These are phyloP conservation scores for Penicillium sp. DNA, from an alignment of 2,329 filamentous ascomycete genomes.

Conservation along the genomic window DNA sequence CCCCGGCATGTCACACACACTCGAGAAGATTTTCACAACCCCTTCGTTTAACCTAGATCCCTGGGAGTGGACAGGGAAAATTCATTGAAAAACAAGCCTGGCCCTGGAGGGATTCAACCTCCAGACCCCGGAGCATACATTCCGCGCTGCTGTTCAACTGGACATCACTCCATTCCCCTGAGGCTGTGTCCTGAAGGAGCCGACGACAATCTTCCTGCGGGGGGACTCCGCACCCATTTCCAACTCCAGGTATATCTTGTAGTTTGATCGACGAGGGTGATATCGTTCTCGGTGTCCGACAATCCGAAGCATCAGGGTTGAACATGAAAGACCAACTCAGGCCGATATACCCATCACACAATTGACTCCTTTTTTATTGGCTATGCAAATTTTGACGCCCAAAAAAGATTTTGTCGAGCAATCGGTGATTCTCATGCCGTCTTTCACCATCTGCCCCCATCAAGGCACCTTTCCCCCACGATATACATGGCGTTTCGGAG, in stretches of 20 bases:
- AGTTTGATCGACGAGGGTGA: neutral
- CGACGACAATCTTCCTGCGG: neutral
- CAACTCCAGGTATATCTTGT: neutral
- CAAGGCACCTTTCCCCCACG: neutral
- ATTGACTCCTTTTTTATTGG: neutral
- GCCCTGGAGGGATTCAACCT: constrained; percentile 3
- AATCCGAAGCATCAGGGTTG: neutral
- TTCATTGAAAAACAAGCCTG: constrained; percentile 15
- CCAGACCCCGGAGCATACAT: constrained; percentile 16
- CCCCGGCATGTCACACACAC: constrained; percentile 17
- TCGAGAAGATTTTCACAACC: constrained; percentile 19
- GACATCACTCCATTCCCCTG: constrained; percentile 16
- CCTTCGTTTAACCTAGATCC: constrained; percentile 15
- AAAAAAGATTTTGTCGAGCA: neutral
- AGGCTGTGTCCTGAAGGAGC: neutral
- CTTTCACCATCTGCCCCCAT: neutral
- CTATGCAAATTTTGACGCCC: neutral
- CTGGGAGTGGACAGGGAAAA: constrained; percentile 7
- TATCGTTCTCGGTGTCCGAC: neutral
- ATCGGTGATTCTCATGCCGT: neutral
- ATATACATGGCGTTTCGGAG: constrained; percentile 2
- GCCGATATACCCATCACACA: neutral
- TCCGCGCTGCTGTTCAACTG: constrained; percentile 11
- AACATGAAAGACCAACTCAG: neutral
- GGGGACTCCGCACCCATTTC: neutral